phyloP scores from a whole-genome alignment of 2,329 filamentous ascomycete species.

The Colletotrichum phormii region DNA sequence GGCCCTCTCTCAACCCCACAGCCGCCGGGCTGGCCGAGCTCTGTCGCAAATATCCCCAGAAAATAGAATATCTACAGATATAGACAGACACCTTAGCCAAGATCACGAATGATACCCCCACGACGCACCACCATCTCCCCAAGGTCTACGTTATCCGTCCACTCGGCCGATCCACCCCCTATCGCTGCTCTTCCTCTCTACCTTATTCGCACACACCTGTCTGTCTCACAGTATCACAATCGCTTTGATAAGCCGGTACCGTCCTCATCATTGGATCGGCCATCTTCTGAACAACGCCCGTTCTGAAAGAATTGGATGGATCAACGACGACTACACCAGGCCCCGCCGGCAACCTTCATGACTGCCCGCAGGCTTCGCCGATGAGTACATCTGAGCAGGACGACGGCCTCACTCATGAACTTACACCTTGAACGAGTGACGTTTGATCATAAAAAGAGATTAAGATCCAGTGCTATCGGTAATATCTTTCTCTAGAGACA shows the following conservation, averaged over 20 bases:
- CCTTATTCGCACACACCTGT: neutral
- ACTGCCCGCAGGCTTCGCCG: conserved; percentile 34
- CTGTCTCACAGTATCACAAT: neutral
- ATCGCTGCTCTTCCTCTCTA: neutral
- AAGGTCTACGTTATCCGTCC: neutral
- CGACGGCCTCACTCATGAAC: conserved; percentile 19
- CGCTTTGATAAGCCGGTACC: conserved; percentile 4
- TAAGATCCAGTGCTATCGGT: neutral
- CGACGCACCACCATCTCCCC: neutral
- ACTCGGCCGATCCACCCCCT: conserved; percentile 10
- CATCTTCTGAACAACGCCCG: neutral
- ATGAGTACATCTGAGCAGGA: conserved; percentile 3
- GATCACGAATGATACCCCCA: neutral
- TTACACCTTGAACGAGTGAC: neutral
- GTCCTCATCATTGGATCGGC: conserved; percentile 18
- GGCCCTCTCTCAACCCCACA: conserved; percentile 15
- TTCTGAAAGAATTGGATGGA: conserved; percentile 7
- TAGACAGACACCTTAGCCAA: neutral
- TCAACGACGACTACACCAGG: conserved; percentile 6
- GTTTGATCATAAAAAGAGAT: conserved; percentile 8
- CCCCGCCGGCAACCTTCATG: conserved; percentile 31
- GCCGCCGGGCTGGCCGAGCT: conserved; percentile 34
- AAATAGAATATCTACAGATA: neutral
- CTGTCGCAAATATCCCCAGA: conserved; percentile 15
- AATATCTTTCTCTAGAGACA: neutral